Conservation (phyloP, 2,329 filamentous ascomycete genomes). For the Daldinia sp. region DNA sequence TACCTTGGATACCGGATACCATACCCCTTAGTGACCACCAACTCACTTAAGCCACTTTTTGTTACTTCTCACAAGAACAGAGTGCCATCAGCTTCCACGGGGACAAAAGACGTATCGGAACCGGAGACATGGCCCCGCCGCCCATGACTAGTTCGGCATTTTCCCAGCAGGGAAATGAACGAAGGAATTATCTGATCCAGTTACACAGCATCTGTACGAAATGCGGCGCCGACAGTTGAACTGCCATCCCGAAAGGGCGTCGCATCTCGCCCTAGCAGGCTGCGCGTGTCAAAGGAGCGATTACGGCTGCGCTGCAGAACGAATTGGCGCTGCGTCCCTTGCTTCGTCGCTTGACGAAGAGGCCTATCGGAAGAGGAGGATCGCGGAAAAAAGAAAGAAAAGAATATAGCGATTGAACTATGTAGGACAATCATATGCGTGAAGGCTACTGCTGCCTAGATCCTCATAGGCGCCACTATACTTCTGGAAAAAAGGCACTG, state of each 20-base stretch:
- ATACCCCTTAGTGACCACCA: background rate
- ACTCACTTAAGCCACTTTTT: constrained; percentile 15
- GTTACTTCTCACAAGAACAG: constrained; percentile 18
- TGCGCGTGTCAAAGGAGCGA: constrained; percentile 21
- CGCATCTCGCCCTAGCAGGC: constrained; percentile 9
- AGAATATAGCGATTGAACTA: constrained; percentile 3
- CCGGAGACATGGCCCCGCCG: constrained; percentile 23
- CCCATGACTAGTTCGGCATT: constrained; percentile 12
- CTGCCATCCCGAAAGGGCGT: constrained; percentile 20
- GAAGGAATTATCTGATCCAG: constrained; percentile 36
- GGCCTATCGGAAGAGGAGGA: constrained; percentile 28
- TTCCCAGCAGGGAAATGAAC: constrained; percentile 9
- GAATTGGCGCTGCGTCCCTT: constrained; percentile 21
- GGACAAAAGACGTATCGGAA: constrained; percentile 27
- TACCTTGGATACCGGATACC: constrained; percentile 4
- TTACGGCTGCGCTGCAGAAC: constrained; percentile 21
- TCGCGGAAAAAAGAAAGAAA: background rate
- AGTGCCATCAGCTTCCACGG: constrained; percentile 18
- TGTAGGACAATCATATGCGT: constrained; percentile 6
- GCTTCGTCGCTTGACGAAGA: constrained; percentile 15
- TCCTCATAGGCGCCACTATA: constrained; percentile 28
- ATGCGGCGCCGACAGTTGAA: constrained; percentile 20
- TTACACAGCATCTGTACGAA: constrained; percentile 36
- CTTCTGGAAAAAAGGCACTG: constrained; percentile 19
- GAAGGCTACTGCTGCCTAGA: constrained; percentile 10